phyloP scores from a whole-genome alignment of 306 rosid species.

The cucumber (Cucumis sativus) region Cucumber_9930_V3 NC_026656.2:24031001-24031500 shows the following conservation, averaged over 20 bases:
- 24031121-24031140: slow-evolving; percentile 21
- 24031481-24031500: not conserved
- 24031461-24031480: not conserved
- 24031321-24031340: not conserved
- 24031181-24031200: slow-evolving; percentile 38
- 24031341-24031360: not conserved
- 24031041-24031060: slow-evolving; percentile 58
- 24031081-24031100: slow-evolving; percentile 28
- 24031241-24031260: not conserved
- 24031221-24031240: not conserved
- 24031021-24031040: slow-evolving; percentile 28
- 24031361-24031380: not conserved
- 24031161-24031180: slow-evolving; percentile 38
- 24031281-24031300: not conserved
- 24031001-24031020: slow-evolving; percentile 44
- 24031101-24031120: slow-evolving; percentile 35
- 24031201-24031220: slow-evolving; percentile 9
- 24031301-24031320: not conserved
- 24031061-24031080: slow-evolving; percentile 42
- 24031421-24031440: not conserved
- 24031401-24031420: not conserved
- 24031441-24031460: not conserved
- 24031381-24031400: not conserved
- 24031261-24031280: not conserved
- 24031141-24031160: slow-evolving; percentile 29